A percentile compares a stretch with the other conserved stretches of the same genome.
These are phyloP conservation scores for Pyrenochaeta sp. DNA, from an alignment of 2,329 filamentous ascomycete genomes.

Conservation along the genomic window DNA sequence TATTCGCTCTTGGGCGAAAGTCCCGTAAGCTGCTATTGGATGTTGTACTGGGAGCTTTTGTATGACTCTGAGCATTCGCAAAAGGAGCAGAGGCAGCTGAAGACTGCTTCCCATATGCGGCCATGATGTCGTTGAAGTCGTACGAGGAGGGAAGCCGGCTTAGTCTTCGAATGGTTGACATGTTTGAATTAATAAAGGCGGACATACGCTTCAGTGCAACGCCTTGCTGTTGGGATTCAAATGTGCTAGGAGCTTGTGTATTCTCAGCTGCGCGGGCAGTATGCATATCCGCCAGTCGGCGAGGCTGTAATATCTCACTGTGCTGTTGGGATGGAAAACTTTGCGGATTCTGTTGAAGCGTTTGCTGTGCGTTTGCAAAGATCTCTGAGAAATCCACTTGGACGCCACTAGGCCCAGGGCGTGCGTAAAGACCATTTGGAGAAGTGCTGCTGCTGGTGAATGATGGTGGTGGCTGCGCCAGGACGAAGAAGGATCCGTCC, in stretches of 20 bases:
- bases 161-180: conserved; percentile 25
- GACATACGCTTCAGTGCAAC: conserved; percentile 22
- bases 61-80: not conserved
- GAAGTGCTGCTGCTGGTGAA: conserved; percentile 11
- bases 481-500: conserved; percentile 61
- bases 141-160: conserved; percentile 21
- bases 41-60: conserved; percentile 1
- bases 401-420: conserved; percentile 2
- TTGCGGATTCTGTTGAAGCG: conserved; percentile 12
- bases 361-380: conserved; percentile 23
- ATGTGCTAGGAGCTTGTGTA: conserved; percentile 16
- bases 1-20: conserved; percentile 8
- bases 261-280: conserved; percentile 18
- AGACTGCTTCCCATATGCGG: conserved; percentile 22
- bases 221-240: conserved; percentile 21
- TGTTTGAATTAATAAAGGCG: conserved; percentile 24
- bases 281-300: conserved; percentile 23
- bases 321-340: not conserved
- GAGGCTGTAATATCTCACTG: conserved; percentile 3
- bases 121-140: conserved; percentile 26
- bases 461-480: conserved; percentile 41
- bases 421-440: conserved; percentile 4
- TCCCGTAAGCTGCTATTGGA: conserved; percentile 5
- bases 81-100: not conserved
- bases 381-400: conserved; percentile 25